phyloP scores from a whole-genome alignment of 1,284 basidiomycete genomes.

The Sporisorium exsertum region DNA sequence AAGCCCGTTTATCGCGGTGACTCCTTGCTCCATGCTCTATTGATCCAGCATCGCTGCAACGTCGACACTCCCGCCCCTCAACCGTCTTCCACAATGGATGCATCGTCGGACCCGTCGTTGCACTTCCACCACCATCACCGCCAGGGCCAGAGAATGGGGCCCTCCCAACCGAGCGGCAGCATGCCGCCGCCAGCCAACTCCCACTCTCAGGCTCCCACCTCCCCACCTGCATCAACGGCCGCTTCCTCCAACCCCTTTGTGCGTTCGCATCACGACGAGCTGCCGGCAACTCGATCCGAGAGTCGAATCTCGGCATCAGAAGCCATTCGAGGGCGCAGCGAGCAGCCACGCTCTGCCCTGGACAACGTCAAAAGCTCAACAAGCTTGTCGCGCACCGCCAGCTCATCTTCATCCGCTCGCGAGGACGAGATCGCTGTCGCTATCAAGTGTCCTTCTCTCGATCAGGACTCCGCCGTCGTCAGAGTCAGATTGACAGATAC shows the following conservation, averaged over 20 bases:
- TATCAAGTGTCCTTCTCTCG: constrained; percentile 55
- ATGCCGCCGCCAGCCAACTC: constrained; percentile 27
- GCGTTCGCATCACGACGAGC: constrained; percentile 25
- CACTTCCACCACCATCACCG: constrained; percentile 25
- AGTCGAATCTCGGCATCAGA: background rate
- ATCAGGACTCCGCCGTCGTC: constrained; percentile 36
- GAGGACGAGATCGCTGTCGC: constrained; percentile 22
- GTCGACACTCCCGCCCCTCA: too few species aligned
- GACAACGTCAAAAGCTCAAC: background rate
- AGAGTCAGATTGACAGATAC: constrained; percentile 21
- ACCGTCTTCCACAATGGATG: constrained; percentile 14
- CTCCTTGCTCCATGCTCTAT: background rate
- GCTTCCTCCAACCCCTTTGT: constrained; percentile 32
- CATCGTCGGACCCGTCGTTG: constrained; percentile 25
- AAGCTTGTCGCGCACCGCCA: constrained; percentile 8
- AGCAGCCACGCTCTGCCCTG: background rate
- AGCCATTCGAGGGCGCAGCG: background rate
- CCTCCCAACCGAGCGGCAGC: constrained; percentile 14
- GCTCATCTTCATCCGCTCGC: background rate
- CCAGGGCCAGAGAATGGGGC: constrained; percentile 17
- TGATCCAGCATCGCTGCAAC: background rate
- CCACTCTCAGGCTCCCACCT: constrained; percentile 22
- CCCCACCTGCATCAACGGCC: constrained; percentile 30
- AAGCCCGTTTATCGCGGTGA: background rate
- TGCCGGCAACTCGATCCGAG: constrained; percentile 2